These are phyloP conservation scores for Coelastrella sp. DNA, from an alignment of 139 green algal species.

Conservation along the genomic window DNA sequence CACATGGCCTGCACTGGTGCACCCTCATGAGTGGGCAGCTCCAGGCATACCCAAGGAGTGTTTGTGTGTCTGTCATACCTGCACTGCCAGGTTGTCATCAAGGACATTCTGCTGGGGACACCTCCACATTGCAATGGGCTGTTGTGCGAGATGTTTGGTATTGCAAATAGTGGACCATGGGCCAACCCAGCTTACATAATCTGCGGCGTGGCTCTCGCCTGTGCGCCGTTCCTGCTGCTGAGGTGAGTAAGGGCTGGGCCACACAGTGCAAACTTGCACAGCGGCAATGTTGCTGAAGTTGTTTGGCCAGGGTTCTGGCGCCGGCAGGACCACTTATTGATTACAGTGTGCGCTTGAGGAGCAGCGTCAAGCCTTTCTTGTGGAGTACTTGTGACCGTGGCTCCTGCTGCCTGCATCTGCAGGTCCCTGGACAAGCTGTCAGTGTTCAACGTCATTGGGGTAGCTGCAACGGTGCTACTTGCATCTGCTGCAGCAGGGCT, in stretches of 20 bases:
- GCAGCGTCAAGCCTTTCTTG: not conserved
- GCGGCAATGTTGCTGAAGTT: no score
- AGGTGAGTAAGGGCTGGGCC: not conserved
- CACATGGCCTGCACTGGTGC: no score
- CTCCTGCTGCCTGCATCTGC: not conserved
- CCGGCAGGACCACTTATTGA: no score
- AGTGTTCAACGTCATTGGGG: slow-evolving; percentile 1
- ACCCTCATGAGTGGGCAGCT: no score
- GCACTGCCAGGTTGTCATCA: slow-evolving; percentile 32
- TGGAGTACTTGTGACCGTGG: not conserved
- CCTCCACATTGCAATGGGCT: slow-evolving; percentile 44
- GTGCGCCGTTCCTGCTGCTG: slow-evolving; percentile 31
- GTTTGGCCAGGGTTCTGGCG: no score
- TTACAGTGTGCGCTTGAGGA: no score
- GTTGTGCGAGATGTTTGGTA: slow-evolving; percentile 22
- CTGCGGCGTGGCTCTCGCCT: not conserved
- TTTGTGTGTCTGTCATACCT: not conserved
- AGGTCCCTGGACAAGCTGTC: slow-evolving; percentile 33
- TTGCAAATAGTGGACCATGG: not conserved
- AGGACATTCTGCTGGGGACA: slow-evolving; percentile 27
- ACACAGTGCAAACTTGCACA: no score
- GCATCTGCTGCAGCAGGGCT: slow-evolving; percentile 1
- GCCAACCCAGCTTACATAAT: not conserved
- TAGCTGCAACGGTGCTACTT: slow-evolving; percentile 16
- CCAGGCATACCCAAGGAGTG: no score